Base-by-base conservation (phyloP, 1,139 yeast species). In the Hansenula sp. region DNA sequence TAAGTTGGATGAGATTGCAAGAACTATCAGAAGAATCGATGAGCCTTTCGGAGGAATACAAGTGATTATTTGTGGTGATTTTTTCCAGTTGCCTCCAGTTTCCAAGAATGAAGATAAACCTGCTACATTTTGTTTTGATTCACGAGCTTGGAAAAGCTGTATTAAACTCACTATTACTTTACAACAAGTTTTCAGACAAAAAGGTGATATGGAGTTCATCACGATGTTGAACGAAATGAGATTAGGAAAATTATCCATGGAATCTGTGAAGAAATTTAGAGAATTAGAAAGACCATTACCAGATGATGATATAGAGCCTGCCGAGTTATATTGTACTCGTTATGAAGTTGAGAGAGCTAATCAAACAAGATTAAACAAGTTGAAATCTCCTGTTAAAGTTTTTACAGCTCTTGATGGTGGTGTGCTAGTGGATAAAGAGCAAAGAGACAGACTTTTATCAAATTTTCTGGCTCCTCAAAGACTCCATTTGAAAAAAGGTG, bases 1-100 rank as follows among this genome's bases (percentile, higher is more conserved):
- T 51, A 84, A 84, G 51, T 64, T 89, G 38, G 81, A 87, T 50
- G 64, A 57, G 14, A 70, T 89, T 36, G 96, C 88, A 0, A 71
- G 76, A 47, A 62, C 57, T 12, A 44, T 88, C 7, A 64, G 88
- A 31, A 68, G 66, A 29, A 71, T 61, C 43, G 59, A 59, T 9
- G 39, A 44, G 31, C 95, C 96, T 0, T 89, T 89, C 68, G 97
- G 97, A 14, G 97, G 96, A 0, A 83, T 89, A 29, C 97, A 89
- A 53, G 54, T 89, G 11, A 76, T 89, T 29, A 74, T 86, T 34
- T 83, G 94, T 59, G 97, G 97, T 4, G 97, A 89, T 61, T 88
- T 89, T 60, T 89, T 81, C 60, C 97, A 89, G 59, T 66, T 89
- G 32, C 97, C 97, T 0, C 97, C 97, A 0, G 95, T 89, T 2